Conservation (phyloP, 331 rosid genomes). For the Quercus phellos region DNA sequence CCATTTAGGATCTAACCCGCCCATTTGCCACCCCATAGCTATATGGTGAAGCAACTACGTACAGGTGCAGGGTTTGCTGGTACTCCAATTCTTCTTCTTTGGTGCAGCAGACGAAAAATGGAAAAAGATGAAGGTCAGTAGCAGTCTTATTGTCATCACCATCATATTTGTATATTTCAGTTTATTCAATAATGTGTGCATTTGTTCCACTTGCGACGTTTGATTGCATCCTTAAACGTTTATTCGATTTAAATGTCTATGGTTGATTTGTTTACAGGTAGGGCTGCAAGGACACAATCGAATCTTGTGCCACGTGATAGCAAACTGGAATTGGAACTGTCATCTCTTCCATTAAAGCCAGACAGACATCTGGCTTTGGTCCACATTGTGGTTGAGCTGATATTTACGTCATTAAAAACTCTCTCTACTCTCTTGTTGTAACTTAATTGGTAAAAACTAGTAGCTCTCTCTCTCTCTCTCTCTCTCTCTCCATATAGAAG, state of each 20-base stretch:
- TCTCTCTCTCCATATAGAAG: no score
- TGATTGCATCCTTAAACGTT: not conserved
- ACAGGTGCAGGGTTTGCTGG: conserved; percentile 85
- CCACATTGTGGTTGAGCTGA: no score
- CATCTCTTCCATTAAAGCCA: no score
- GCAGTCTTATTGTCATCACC: conserved; percentile 9
- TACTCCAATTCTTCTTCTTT: conserved; percentile 81
- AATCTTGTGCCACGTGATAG: conserved; percentile 32
- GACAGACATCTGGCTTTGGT: no score
- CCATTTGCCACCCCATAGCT: no score
- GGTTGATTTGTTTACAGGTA: conserved; percentile 39
- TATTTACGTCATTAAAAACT: no score
- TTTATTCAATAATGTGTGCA: not conserved
- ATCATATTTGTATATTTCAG: not conserved
- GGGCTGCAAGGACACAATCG: conserved; percentile 30
- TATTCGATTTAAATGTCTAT: not conserved
- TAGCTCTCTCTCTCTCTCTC: no score
- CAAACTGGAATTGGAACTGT: conserved; percentile 18
- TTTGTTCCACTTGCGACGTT: not conserved
- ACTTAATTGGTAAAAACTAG: no score
- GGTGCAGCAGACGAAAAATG: conserved; percentile 79
- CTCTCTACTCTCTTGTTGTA: no score
- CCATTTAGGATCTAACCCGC: no score
- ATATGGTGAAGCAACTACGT: conserved; percentile 85
- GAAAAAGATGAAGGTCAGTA: conserved; percentile 64